phyloP scores from a whole-genome alignment of 768 basidiomycete genomes.

The Trametes punicea region DNA sequence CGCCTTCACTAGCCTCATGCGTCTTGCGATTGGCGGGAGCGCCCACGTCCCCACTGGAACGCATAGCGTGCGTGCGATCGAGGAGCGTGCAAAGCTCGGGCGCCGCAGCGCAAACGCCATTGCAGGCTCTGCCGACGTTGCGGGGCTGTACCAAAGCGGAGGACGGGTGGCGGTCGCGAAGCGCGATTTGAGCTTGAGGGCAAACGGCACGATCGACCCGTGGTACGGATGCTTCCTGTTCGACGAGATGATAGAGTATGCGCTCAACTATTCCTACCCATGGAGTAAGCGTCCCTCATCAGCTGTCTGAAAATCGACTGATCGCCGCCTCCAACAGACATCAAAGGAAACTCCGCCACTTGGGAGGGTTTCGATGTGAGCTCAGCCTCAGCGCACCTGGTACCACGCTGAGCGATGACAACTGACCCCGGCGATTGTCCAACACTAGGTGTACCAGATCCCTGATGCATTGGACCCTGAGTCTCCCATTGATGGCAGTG shows the following conservation, averaged over 20 bases:
- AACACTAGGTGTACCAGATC: constrained; percentile 27
- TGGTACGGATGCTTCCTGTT: constrained; percentile 50
- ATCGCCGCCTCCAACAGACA: background rate
- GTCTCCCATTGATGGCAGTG: constrained; percentile 43
- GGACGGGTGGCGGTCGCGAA: constrained; percentile 15
- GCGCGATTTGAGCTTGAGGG: constrained; percentile 42
- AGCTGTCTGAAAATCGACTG: background rate
- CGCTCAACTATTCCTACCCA: constrained; percentile 66
- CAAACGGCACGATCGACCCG: constrained; percentile 47
- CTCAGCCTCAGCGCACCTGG: too few species aligned
- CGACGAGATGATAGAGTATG: constrained; percentile 67
- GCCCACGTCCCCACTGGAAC: background rate
- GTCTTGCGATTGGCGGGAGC: constrained; percentile 24
- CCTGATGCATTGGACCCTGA: constrained; percentile 42
- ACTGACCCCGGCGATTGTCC: too few species aligned
- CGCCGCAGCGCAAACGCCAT: background rate
- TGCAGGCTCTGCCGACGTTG: background rate
- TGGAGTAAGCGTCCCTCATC: constrained; percentile 33
- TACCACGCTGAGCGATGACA: background rate
- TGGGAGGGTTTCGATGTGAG: constrained; percentile 18
- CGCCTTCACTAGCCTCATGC: background rate
- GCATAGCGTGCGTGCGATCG: background rate
- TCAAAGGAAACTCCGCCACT: background rate
- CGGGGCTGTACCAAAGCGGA: background rate
- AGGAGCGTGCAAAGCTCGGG: background rate